Conservation (phyloP, 129 eudicot genomes). For the Flaveria sonorensis region DNA sequence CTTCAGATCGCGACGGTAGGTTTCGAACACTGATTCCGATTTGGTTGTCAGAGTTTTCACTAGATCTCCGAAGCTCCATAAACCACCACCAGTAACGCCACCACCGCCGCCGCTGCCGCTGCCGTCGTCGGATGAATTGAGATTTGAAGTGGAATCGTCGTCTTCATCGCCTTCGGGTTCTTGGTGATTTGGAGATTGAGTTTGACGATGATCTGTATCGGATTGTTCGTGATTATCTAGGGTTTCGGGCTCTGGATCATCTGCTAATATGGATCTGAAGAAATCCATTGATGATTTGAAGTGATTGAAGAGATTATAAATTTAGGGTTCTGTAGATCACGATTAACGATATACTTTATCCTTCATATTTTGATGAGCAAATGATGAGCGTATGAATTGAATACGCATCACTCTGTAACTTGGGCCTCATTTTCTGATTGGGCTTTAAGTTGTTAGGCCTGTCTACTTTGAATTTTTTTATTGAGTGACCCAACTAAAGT, state of each 20-base stretch:
- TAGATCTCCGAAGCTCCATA: conserved; percentile 80
- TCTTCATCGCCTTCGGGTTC: conserved; percentile 34
- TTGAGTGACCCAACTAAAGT: too few species aligned
- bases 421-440: background rate
- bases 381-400: background rate
- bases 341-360: background rate
- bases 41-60: conserved; percentile 55
- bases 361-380: conserved; percentile 6
- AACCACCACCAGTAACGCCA: conserved; percentile 16
- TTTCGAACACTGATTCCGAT: conserved; percentile 83
- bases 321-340: conserved; percentile 27
- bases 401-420: background rate
- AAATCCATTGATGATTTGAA: conserved; percentile 56
- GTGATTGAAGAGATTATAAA: conserved; percentile 6
- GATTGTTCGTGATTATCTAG: conserved; percentile 27
- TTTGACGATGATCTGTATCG: conserved; percentile 34
- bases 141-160: conserved; percentile 33
- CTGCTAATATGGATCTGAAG: conserved; percentile 81
- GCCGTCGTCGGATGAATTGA: conserved; percentile 36
- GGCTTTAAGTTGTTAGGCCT: background rate
- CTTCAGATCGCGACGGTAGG: conserved; percentile 75
- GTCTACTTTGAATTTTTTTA: background rate
- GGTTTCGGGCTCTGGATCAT: conserved; percentile 61
- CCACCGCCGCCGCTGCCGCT: background rate
- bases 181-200: conserved; percentile 13